Percentiles rank a stretch among this genome's conserved stretches.
Evolutionary conservation across 805 yeast genomes (phyloP).

Genomic region (Komagataella pastoris): DNA sequence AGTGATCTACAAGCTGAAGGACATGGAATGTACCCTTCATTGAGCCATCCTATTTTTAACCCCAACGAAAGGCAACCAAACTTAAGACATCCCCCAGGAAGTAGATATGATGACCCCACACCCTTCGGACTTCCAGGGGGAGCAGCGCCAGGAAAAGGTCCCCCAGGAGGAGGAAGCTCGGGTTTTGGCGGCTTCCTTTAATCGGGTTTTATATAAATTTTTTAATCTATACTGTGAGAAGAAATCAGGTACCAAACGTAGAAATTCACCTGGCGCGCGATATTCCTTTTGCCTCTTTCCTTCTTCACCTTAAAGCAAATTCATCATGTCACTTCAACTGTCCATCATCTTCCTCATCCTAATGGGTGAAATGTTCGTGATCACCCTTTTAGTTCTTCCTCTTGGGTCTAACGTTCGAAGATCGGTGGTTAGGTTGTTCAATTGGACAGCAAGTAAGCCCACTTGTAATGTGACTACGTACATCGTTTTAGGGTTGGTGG

Average conservation of each 20-base stretch:
- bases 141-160: neutral
- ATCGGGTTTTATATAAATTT: neutral
- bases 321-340: neutral
- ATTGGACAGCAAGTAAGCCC: slow-evolving; percentile 15
- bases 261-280: neutral
- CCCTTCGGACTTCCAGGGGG: neutral
- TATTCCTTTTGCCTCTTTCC: neutral
- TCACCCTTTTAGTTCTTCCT: slow-evolving; percentile 32
- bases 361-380: slow-evolving; percentile 27
- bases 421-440: slow-evolving; percentile 20
- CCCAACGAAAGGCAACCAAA: neutral
- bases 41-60: neutral
- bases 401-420: slow-evolving; percentile 29
- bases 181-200: neutral
- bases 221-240: neutral
- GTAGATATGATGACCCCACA: neutral
- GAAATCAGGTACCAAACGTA: neutral
- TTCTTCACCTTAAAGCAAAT: neutral
- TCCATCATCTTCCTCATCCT: slow-evolving; percentile 23
- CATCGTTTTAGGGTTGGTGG: slow-evolving; percentile 24
- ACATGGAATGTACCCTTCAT: neutral
- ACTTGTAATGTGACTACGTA: slow-evolving; percentile 28
- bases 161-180: neutral
- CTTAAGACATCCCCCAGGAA: neutral
- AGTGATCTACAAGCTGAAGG: neutral